Evolutionary conservation across 108 stramenopile species (phyloP), one percentile per base, ranked within the genome.

Genomic region (Mediolabrus comicus): DNA sequence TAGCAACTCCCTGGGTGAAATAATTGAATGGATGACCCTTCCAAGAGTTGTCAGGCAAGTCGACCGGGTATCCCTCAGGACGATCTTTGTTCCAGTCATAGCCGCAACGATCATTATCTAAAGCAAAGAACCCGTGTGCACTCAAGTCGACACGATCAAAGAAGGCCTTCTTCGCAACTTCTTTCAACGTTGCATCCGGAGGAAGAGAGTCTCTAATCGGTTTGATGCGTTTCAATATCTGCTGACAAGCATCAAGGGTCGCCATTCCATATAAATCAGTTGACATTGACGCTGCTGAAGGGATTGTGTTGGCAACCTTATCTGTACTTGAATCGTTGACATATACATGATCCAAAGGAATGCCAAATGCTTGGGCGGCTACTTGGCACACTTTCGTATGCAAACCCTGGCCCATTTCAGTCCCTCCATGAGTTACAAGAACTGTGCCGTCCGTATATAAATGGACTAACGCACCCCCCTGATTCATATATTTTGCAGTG

Each of bases 201-300:
- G 89, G 90, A 3, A 94, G 81, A 41, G 72, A 74, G 53, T 95
- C 90, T n/a, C 72, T 72, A 68, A 95, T 68, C 13, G 97, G 97
- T 54, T 86, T 52, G 11, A 98, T 83, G 22, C 92, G 83, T 31
- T 70, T 73, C 32, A 93, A 38, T 36, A 98, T 96, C 74, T 98
- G 90, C 36, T 87, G 79, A 65, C 96, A 97, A 0, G 97, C 97
- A 78, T 98, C 95, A 17, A 98, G 77, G 1, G 94, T 92, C 13
- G 96, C 95, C 97, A 98, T 98, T 55, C 97, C 96, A 66, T 98
- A 97, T 65, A 95, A 62, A 71, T 98, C 97, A 17, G 96, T 97
- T 8, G 82, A 83, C 94, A 95, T 86, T 49, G 82, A 84, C 2
- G 96, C 97, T n/a, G 97, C 97, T 0, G 97, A 90, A 6, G 97